A percentile compares a stretch with the other conserved stretches of the same genome.
Evolutionary conservation across 2,329 filamentous ascomycete genomes (phyloP).

Genomic region (Paracamarosporium sp.): DNA sequence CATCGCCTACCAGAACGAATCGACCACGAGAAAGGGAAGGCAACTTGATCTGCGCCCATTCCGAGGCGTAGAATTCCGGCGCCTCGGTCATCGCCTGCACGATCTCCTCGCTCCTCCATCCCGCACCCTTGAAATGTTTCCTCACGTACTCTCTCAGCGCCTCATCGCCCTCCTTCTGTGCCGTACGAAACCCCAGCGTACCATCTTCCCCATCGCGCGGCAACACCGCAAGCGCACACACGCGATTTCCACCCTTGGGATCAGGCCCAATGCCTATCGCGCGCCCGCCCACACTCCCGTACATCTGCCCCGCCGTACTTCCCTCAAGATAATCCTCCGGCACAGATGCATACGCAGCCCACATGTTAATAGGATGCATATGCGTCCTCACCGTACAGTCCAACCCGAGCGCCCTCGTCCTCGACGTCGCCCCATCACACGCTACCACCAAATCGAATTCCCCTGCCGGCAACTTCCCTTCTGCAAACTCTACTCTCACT

Average conservation of each 20-base stretch:
- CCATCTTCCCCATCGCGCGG: slow-evolving; percentile 33
- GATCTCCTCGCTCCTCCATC: slow-evolving; percentile 43
- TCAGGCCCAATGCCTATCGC: slow-evolving; percentile 41
- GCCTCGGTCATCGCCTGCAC: slow-evolving; percentile 44
- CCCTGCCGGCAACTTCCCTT: slow-evolving; percentile 29
- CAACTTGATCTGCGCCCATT: slow-evolving; percentile 39
- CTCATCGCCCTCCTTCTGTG: slow-evolving; percentile 37
- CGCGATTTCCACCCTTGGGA: slow-evolving; percentile 50
- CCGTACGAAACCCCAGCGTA: slow-evolving; percentile 48
- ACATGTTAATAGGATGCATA: slow-evolving; percentile 12
- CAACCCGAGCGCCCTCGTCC: slow-evolving; percentile 18
- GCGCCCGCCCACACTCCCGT: slow-evolving; percentile 37
- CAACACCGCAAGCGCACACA: slow-evolving; percentile 47
- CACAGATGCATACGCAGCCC: slow-evolving; percentile 18
- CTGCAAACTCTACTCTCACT: slow-evolving; percentile 20
- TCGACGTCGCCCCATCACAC: slow-evolving; percentile 23
- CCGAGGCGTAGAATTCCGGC: slow-evolving; percentile 52
- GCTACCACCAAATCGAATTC: slow-evolving; percentile 25
- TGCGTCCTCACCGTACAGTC: slow-evolving; percentile 13
- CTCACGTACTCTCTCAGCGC: slow-evolving; percentile 14
- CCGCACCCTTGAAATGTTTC: slow-evolving; percentile 31
- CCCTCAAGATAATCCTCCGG: slow-evolving; percentile 6
- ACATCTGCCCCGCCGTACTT: slow-evolving; percentile 10
- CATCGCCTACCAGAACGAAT: slow-evolving; percentile 43
- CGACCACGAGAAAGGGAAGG: slow-evolving; percentile 33